Evolutionary conservation across 2,329 filamentous ascomycete species (phyloP), one percentile per base, ranked within the genome.

Genomic region (Alternaria brassicicola): DNA sequence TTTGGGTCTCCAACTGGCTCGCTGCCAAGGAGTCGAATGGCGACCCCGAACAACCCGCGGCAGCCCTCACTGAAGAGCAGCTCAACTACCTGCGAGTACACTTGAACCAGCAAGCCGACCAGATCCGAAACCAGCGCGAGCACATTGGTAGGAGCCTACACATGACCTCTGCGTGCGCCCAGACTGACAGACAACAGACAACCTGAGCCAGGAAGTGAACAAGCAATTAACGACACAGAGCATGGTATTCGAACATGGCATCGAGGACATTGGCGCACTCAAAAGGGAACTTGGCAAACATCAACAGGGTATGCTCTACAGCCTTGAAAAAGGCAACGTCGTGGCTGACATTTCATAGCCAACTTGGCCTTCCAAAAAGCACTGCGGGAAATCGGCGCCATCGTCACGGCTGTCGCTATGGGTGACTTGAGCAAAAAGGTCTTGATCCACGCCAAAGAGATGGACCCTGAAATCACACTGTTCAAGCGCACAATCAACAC

Each of bases 311-410:
- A 60, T 17, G 54, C 28, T 39, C 30, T 33, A 10, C 26, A 17
- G 36, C 36, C 33, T 41, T 17, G n/a, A n/a, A 26, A 26, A 13
- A 21, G 31, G 30, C 15, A 17, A 10, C 31, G 23, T 83, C 98
- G 97, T 80, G 93, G 97, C 75, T 93, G 97, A 77, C 95, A 97
- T 35, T 10, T 26, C 28, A n/a, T 19, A 80, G 95, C 96, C 74
- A 99, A 99, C 78, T 89, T 97, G 78, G 96, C 95, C 69, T 99
- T 98, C 85, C 93, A 98, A 76, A 98, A 98, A 79, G 95, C 95
- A 10, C 82, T 99, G 31, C 88, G 93, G 64, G 95, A 99, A 78
- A 98, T 99, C 67, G 95, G 95, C 69, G 95, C 94, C 75, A 98
- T 99, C 69, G 92, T 98, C 71, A 97, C 95, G 21, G 93, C 94